These are phyloP conservation scores for Penicillium chermesinum DNA, from an alignment of 495 filamentous ascomycete genomes.

Conservation along the genomic window DNA sequence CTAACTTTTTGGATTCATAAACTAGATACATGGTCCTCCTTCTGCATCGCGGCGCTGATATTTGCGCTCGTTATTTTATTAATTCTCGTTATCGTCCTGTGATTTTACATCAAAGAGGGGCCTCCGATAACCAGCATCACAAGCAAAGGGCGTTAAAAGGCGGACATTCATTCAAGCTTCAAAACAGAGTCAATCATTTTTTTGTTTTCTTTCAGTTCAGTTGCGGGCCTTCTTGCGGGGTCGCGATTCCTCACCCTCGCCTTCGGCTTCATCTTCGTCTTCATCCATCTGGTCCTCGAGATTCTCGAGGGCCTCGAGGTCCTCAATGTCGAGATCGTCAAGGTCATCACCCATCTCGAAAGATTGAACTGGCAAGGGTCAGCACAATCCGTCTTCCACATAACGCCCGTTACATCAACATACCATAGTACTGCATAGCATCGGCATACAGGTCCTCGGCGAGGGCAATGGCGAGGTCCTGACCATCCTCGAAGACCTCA, in stretches of 20 bases:
- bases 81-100: constrained; percentile 61
- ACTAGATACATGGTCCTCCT: constrained; percentile 76
- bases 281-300: constrained; percentile 25
- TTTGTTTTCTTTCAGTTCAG: too few relatives aligned
- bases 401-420: constrained; percentile 26
- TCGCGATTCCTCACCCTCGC: constrained; percentile 26
- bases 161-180: background rate
- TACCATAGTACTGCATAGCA: constrained; percentile 88
- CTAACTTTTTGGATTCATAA: constrained; percentile 28
- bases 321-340: constrained; percentile 32
- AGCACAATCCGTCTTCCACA: background rate
- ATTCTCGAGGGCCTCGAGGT: constrained; percentile 17
- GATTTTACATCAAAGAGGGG: constrained; percentile 30
- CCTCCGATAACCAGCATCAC: constrained; percentile 15
- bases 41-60: constrained; percentile 84
- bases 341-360: constrained; percentile 27
- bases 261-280: constrained; percentile 30
- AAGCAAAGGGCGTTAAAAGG: constrained; percentile 18
- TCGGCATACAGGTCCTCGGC: constrained; percentile 83
- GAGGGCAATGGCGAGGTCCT: constrained; percentile 70
- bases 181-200: constrained; percentile 4
- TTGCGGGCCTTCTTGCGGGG: constrained; percentile 44
- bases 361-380: constrained; percentile 23
- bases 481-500: constrained; percentile 78
- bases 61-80: constrained; percentile 79